Percentiles rank a stretch among this genome's conserved stretches.
phyloP scores from a whole-genome alignment of 805 yeast genomes.

The Komagataella ulmi region DNA sequence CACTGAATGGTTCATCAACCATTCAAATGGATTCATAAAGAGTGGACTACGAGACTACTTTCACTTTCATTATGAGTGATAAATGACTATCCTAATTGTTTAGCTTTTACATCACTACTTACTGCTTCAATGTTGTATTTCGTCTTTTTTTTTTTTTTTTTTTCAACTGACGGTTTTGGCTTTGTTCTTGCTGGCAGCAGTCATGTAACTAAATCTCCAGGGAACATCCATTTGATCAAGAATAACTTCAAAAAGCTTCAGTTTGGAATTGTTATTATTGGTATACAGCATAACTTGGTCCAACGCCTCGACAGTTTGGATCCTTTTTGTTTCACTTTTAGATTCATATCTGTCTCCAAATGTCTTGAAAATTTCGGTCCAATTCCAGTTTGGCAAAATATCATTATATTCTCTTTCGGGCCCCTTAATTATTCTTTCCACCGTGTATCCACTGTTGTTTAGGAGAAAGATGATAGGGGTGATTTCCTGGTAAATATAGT shows the following conservation, averaged over 20 bases:
- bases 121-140: not conserved
- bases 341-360: slow-evolving; percentile 1
- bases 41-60: not conserved
- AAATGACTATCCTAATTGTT: slow-evolving; percentile 2
- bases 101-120: not conserved
- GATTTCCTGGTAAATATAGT: slow-evolving; percentile 43
- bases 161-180: not conserved
- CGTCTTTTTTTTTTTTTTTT: not conserved
- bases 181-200: slow-evolving; percentile 12
- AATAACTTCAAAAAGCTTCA: slow-evolving; percentile 45
- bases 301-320: slow-evolving; percentile 26
- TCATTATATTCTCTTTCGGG: slow-evolving; percentile 70
- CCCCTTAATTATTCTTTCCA: slow-evolving; percentile 79
- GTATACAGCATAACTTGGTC: slow-evolving; percentile 18
- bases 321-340: slow-evolving; percentile 16
- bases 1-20: slow-evolving; percentile 5
- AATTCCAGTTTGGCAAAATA: slow-evolving; percentile 69
- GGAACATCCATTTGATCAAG: slow-evolving; percentile 54
- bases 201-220: slow-evolving; percentile 38
- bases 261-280: slow-evolving; percentile 16
- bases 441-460: slow-evolving; percentile 83
- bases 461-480: slow-evolving; percentile 61
- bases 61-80: not conserved
- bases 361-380: slow-evolving; percentile 24
- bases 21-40: slow-evolving; percentile 4